phyloP scores from a whole-genome alignment of 1,284 basidiomycete species.

The Tylopilus sp. region DNA sequence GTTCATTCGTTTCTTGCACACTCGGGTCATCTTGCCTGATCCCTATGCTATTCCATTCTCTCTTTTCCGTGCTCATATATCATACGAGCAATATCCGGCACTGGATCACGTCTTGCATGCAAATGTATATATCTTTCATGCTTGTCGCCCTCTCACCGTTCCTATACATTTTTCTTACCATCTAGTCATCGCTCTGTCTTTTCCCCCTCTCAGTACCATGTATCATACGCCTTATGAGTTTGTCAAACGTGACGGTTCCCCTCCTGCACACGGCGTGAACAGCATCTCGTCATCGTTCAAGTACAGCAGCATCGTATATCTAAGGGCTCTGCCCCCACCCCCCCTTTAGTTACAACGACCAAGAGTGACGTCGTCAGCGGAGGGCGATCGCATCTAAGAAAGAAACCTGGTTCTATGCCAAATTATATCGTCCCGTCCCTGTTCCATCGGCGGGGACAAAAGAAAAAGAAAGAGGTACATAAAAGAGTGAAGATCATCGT shows the following conservation, averaged over 20 bases:
- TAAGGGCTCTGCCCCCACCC: not conserved
- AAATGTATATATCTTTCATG: conserved; percentile 7
- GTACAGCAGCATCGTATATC: conserved; percentile 15
- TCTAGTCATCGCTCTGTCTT: not conserved
- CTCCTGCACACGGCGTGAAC: not conserved
- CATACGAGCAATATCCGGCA: conserved; percentile 9
- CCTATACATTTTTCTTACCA: not conserved
- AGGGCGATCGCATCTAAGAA: conserved; percentile 11
- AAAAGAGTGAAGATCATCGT: not conserved
- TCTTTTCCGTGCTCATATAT: not conserved
- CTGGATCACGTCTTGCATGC: conserved; percentile 6
- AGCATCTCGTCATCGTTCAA: conserved; percentile 18
- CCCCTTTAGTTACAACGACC: not conserved
- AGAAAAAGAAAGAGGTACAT: not conserved
- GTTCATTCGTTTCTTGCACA: conserved; percentile 8
- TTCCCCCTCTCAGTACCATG: conserved; percentile 5
- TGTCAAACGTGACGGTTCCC: not conserved
- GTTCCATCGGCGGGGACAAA: not conserved
- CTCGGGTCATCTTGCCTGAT: not conserved
- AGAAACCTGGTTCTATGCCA: conserved; percentile 19
- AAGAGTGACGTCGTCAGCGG: not conserved
- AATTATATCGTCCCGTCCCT: conserved; percentile 20
- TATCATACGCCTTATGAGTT: conserved; percentile 9
- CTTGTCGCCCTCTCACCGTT: conserved; percentile 2
- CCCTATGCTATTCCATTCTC: conserved; percentile 7